These are phyloP conservation scores for Thalassiosira profunda DNA, from an alignment of 108 stramenopile genomes.

Conservation along the genomic window DNA sequence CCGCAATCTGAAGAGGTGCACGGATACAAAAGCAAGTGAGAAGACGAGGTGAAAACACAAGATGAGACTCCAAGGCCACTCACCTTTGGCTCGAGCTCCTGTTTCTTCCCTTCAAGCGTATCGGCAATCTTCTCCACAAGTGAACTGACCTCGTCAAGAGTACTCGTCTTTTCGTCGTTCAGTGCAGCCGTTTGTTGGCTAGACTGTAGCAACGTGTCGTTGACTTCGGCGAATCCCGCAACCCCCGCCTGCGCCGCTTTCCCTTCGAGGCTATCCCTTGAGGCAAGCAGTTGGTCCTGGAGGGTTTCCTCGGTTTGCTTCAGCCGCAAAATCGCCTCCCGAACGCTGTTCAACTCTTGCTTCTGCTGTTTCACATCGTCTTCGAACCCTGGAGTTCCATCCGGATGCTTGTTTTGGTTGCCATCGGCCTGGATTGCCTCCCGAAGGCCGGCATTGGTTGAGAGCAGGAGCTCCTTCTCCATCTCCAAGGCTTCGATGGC, in stretches of 20 bases:
- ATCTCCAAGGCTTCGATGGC: conserved; percentile 3
- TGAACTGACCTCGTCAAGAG: conserved; percentile 77
- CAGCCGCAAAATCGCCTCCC: conserved; percentile 51
- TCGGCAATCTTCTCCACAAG: conserved; percentile 60
- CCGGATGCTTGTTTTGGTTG: no score
- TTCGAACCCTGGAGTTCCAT: not conserved
- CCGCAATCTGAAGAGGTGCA: conserved; percentile 17
- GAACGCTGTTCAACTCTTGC: conserved; percentile 34
- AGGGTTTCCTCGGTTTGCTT: conserved; percentile 54
- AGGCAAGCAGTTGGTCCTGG: conserved; percentile 44
- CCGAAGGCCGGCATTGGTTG: conserved; percentile 5
- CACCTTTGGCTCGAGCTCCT: conserved; percentile 59
- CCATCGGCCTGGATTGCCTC: no score
- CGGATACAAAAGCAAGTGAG: not conserved
- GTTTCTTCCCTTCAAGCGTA: conserved; percentile 60
- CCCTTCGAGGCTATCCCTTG: conserved; percentile 62
- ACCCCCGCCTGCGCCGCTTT: conserved; percentile 76
- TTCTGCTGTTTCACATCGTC: conserved; percentile 26
- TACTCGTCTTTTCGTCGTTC: conserved; percentile 70
- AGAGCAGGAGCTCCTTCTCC: conserved; percentile 14
- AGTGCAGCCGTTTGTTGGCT: conserved; percentile 60
- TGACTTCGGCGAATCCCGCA: conserved; percentile 62
- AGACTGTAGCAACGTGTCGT: conserved; percentile 54
- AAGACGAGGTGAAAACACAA: not conserved
- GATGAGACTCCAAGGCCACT: not conserved